Base-by-base conservation (phyloP, 1,139 yeast species). In the Cylindricascospora bacillispora region DNA sequence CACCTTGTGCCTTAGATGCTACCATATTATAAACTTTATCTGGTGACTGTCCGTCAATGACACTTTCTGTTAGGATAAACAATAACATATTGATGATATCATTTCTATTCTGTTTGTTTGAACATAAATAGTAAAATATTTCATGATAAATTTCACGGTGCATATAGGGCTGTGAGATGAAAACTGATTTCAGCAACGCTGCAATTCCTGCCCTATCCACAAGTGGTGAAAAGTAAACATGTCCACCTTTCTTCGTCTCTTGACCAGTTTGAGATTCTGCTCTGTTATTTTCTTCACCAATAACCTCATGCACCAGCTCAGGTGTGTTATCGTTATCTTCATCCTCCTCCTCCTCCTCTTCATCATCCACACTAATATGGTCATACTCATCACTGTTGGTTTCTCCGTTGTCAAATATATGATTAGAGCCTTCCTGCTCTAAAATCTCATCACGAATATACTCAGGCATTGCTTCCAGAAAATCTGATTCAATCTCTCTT, bases 131-230 rank as follows among this genome's bases (percentile, higher is more conserved):
- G 20, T 70, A 70, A 35, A 85, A 62, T 4, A 89, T 59, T 33
- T 74, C 76, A 49, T 78, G 78, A 30, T 82, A 62, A 6, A 65
- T 57, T 36, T 74, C 85, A 31, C 92, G 61, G 31, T 77, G 77
- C 35, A 62, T 63, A 35, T 70, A 68, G 2, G 77, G 66, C 40
- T 78, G 81, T 1, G 93, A 89, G 13, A 79, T 65, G 54, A 81
- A 86, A 5, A 83, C 59, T 25, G 82, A 62, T 36, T 86, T 67
- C 30, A 82, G 54, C 25, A 86, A 47, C 0, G 93, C 67, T 5
- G 92, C 76, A 35, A 82, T 70, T 14, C 95, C 95, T 9, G 71
- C 59, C 32, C 73, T 67, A 43, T 86, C 95, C 33, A 82, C 64
- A 35, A 85, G 55, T 3, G 93, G 83, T 2, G 79, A 64, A 39